A percentile compares a stretch with the other conserved stretches of the same genome.
Evolutionary conservation across 1,284 basidiomycete species (phyloP).

Genomic region (Boletus austroedulis): DNA sequence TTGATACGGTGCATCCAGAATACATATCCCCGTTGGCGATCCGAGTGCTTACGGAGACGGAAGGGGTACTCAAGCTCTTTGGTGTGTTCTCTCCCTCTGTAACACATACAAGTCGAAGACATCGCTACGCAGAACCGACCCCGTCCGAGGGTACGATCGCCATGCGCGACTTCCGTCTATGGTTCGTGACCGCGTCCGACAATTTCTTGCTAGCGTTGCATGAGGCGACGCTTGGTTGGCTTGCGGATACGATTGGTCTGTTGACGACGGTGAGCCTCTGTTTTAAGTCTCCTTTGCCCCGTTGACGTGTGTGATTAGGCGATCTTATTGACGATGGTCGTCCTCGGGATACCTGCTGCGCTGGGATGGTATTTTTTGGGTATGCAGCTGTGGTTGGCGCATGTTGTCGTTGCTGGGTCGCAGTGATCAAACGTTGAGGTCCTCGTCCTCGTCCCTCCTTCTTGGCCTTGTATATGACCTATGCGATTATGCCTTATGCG

Average conservation of each 20-base stretch:
- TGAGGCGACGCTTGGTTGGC: slow-evolving; percentile 26
- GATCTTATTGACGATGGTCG: slow-evolving; percentile 21
- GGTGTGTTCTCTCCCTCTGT: slow-evolving; percentile 12
- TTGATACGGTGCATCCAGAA: slow-evolving; percentile 24
- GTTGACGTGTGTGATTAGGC: slow-evolving; percentile 9
- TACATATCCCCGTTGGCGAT: slow-evolving; percentile 31
- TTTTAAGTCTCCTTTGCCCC: background rate
- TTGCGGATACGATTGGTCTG: slow-evolving; percentile 25
- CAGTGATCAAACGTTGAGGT: background rate
- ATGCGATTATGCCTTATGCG: slow-evolving; percentile 8
- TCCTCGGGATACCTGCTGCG: slow-evolving; percentile 17
- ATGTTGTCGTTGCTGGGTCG: slow-evolving; percentile 5
- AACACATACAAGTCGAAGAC: background rate
- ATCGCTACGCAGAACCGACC: slow-evolving; percentile 23
- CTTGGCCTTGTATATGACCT: slow-evolving; percentile 4
- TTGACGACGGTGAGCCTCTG: slow-evolving; percentile 13
- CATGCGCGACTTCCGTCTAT: slow-evolving; percentile 27
- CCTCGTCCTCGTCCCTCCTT: background rate
- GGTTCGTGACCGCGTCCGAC: slow-evolving; percentile 21
- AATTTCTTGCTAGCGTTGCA: slow-evolving; percentile 16
- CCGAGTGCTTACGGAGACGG: slow-evolving; percentile 26
- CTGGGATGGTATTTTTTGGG: slow-evolving; percentile 22
- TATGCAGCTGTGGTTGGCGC: slow-evolving; percentile 15
- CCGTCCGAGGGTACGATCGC: slow-evolving; percentile 24
- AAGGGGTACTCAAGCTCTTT: slow-evolving; percentile 32